These are phyloP conservation scores for Mortierella sp. DNA, from an alignment of 371 early-diverging fungal species.

Conservation along the genomic window DNA sequence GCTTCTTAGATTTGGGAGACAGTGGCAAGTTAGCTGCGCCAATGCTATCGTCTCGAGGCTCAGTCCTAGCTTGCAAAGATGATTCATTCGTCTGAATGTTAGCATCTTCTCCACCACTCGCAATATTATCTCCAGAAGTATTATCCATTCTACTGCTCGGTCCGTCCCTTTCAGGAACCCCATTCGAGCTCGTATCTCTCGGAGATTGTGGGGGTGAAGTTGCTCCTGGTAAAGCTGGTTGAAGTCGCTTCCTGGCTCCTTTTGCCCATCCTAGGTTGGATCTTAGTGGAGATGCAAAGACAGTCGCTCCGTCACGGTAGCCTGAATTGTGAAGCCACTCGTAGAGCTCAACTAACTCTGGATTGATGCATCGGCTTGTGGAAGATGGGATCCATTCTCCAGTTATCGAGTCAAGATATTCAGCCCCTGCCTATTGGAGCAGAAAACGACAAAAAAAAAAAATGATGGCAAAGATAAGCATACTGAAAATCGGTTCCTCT, in stretches of 20 bases:
- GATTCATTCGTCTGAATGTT: neutral
- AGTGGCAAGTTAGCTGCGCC: neutral
- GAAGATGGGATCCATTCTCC: slow-evolving; percentile 45
- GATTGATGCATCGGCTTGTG: slow-evolving; percentile 27
- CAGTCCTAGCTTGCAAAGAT: neutral
- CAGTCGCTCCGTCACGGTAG: slow-evolving; percentile 16
- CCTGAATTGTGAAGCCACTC: slow-evolving; percentile 50
- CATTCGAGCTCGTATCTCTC: neutral
- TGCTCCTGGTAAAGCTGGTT: neutral
- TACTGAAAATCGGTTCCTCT: neutral
- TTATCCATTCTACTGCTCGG: too few species aligned
- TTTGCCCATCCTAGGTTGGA: slow-evolving; percentile 8
- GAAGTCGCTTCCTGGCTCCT: slow-evolving; percentile 22
- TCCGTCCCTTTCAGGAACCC: too few species aligned
- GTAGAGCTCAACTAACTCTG: slow-evolving; percentile 53
- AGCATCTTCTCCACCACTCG: neutral
- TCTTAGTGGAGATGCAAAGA: slow-evolving; percentile 12
- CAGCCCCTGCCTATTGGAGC: slow-evolving; percentile 30
- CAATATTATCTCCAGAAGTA: neutral
- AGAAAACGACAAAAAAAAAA: neutral
- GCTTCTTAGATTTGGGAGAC: slow-evolving; percentile 20
- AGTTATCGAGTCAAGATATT: slow-evolving; percentile 37
- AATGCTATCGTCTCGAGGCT: neutral
- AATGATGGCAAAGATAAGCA: neutral
- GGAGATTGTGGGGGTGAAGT: neutral